A percentile compares a stretch with the other conserved stretches of the same genome.
Conservation (phyloP, 345 rosid genomes). For the Arabidopsis arenosa region DNA sequence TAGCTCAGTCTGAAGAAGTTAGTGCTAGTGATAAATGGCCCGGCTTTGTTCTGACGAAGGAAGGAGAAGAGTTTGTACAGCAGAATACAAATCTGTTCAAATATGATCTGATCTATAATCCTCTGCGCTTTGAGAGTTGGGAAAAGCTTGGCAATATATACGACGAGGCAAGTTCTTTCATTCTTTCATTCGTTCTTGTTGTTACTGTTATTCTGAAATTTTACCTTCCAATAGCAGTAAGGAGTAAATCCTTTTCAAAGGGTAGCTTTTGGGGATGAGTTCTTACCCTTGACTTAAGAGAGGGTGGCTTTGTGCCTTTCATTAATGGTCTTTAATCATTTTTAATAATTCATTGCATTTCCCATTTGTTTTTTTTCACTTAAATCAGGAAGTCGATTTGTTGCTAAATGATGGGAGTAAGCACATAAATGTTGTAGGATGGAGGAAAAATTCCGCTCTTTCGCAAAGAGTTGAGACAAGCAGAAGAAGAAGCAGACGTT, state of each 20-base stretch:
- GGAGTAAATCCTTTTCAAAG: slow-evolving; percentile 14
- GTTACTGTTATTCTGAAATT: slow-evolving; percentile 10
- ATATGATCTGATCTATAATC: slow-evolving; percentile 88
- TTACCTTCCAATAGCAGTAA: slow-evolving; percentile 36
- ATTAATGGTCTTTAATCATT: slow-evolving; percentile 17
- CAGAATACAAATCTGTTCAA: slow-evolving; percentile 86
- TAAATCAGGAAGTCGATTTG: slow-evolving; percentile 92
- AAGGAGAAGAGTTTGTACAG: slow-evolving; percentile 98
- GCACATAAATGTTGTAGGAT: slow-evolving; percentile 88
- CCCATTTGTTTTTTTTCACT: slow-evolving; percentile 41
- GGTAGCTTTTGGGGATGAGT: background rate
- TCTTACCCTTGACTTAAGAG: slow-evolving; percentile 1
- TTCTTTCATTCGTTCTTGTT: slow-evolving; percentile 34
- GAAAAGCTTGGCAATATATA: slow-evolving; percentile 87
- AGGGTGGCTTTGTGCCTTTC: slow-evolving; percentile 30
- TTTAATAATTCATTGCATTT: slow-evolving; percentile 32
- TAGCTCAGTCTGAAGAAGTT: slow-evolving; percentile 93
- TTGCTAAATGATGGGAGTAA: slow-evolving; percentile 98
- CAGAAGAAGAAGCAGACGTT: slow-evolving; percentile 95
- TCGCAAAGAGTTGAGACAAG: slow-evolving; percentile 90
- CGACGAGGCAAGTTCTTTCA: slow-evolving; percentile 76
- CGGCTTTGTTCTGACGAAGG: slow-evolving; percentile 95
- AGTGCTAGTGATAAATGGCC: slow-evolving; percentile 98
- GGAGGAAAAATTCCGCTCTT: slow-evolving; percentile 84
- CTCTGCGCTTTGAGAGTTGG: slow-evolving; percentile 95